Evolutionary conservation across 768 basidiomycete species (phyloP), one percentile per base, ranked within the genome.

Genomic region (Mycena floridula): DNA sequence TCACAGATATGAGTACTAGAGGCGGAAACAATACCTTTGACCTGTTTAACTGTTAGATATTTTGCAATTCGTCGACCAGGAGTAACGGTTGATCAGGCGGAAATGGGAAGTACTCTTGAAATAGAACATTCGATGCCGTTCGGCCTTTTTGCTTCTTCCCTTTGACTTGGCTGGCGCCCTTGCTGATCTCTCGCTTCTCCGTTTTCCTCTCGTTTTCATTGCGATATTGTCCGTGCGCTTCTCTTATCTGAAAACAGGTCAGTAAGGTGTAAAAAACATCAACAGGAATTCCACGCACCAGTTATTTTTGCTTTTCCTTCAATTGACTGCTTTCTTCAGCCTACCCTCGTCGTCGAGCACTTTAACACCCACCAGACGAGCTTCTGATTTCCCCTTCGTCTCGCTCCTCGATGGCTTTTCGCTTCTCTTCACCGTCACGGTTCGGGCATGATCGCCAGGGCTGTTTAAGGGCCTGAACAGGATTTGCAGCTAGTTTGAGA

Each of bases 171-270:
- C n/a, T n/a, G n/a, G n/a, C n/a, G n/a, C n/a, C n/a, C n/a, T n/a
- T n/a, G n/a, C n/a, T n/a, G n/a, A n/a, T n/a, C 67, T 72, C 80
- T 54, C 77, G 73, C 48, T 82, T 73, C 59, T 97, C 91, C n/a
- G n/a, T n/a, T n/a, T n/a, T n/a, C n/a, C n/a, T n/a, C n/a, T n/a
- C n/a, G 45, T 82, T 79, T 15, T 80, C 69, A 75, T 80, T 0
- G 90, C 86, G 54, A 97, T 87, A 56, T 98, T 96, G 54, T 95
- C 92, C 12, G 79, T 58, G 3, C 92, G 76, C 64, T 98, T 98
- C 70, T 93, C 51, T 90, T 85, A 32, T 80, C 77, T 93, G 92
- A 95, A 56, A 41, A 49, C 20, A 42, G 8, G 25, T 35, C 32
- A 23, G 51, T 47, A 16, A 42, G 23, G 18, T 42, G 5, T 25